phyloP scores from a whole-genome alignment of 2,329 filamentous ascomycete genomes.

The Fusarium neocosmosporiellum region DNA sequence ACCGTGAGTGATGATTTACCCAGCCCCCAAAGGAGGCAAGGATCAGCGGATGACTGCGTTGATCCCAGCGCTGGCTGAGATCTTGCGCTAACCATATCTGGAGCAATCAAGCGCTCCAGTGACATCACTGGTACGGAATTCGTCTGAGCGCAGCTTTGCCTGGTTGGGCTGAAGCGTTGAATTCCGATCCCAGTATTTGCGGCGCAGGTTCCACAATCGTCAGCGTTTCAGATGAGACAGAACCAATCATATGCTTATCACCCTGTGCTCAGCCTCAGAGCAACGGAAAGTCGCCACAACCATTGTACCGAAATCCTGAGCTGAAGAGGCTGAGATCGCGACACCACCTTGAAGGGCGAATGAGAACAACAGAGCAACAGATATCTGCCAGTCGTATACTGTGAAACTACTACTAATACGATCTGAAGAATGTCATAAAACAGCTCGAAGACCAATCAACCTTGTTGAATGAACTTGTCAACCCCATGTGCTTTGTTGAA shows the following conservation, averaged over 20 bases:
- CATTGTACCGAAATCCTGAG: background rate
- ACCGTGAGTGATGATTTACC: background rate
- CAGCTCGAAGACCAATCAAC: background rate
- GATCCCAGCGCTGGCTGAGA: background rate
- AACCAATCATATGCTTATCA: background rate
- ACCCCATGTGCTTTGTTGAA: background rate
- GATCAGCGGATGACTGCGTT: background rate
- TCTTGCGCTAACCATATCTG: background rate
- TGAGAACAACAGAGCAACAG: background rate
- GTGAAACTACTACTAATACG: background rate
- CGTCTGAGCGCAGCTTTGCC: background rate
- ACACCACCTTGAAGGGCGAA: background rate
- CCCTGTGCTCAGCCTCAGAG: background rate
- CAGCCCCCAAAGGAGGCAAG: background rate
- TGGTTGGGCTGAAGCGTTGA: background rate
- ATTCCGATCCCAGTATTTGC: background rate
- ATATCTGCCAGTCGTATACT: background rate
- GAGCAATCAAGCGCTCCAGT: slow-evolving; percentile 1
- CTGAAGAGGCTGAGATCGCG: background rate
- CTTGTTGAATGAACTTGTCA: background rate
- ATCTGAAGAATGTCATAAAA: background rate
- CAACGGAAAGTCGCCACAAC: background rate
- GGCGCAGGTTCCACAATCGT: background rate
- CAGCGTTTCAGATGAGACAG: background rate
- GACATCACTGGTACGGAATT: background rate